Evolutionary conservation across 768 basidiomycete species (phyloP), one percentile per base, ranked within the genome.

Genomic region (Lactarius hatsudake): DNA sequence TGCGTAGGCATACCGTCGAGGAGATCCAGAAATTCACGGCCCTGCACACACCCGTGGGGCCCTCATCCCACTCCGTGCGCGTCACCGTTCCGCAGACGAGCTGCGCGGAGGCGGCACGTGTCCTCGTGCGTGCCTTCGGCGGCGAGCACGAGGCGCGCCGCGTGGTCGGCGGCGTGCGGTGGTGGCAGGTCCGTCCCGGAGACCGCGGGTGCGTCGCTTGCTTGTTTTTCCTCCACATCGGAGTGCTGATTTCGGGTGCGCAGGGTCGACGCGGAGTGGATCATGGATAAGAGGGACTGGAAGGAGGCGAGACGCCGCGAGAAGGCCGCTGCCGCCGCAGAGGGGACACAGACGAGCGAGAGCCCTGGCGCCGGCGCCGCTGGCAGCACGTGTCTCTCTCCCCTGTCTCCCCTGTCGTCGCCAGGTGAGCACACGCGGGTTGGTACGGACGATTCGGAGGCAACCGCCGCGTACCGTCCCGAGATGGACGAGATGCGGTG

Each of bases 151-250:
- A 84, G 15, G 84, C 82, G 53, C 83, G 85, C 69, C 82, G 82
- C 51, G 74, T 93, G 36, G 87, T 94, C 5, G 96, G 96, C 10
- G 96, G 96, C 2, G 85, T 87, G 4, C 94, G 94, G 74, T 98
- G 96, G 95, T 98, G 96, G 96, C 96, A 97, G 77, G 93, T 96
- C 34, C 87, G 96, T 38, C 30, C 42, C 51, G 88, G 90, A 15
- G 74, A 93, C 55, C 78, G 84, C 61, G 95, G 94, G 94, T 86
- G 79, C 76, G 78, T 79, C 72, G 74, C 71, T 23, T 75, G 28
- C 57, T 64, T 8, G 0, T 20, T 38, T 38, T 8, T 10, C 18
- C 0, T 10, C 8, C n/a, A 15, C 15, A 17, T n/a, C 6, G 17
- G 28, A n/a, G 10, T 23, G 10, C n/a, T 48, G n/a, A 51, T 51